Conservation (phyloP, 305 asterid genomes). For the Coffea humblotiana region DNA sequence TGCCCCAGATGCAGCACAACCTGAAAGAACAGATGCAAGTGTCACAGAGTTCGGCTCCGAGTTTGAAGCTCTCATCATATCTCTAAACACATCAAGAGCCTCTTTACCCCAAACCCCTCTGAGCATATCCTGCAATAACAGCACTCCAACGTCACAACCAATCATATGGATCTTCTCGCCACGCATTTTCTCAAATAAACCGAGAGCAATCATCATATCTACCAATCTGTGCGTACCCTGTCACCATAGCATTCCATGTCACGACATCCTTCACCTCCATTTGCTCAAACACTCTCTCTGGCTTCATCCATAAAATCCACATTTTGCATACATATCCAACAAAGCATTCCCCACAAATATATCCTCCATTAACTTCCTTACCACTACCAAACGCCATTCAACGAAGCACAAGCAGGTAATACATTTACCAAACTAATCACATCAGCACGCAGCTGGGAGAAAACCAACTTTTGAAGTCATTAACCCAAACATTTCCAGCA, state of each 20-base stretch:
- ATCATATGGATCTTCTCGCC: not conserved
- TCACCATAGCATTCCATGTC: not conserved
- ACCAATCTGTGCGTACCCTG: not conserved
- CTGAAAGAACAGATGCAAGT: not conserved
- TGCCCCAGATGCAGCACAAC: not conserved
- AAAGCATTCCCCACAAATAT: conserved; percentile 73
- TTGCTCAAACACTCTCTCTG: conserved; percentile 11
- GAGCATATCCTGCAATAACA: not conserved
- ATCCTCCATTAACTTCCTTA: conserved; percentile 4
- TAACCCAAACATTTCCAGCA: not conserved
- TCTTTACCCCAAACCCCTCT: conserved; percentile 1
- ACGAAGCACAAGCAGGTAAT: not conserved
- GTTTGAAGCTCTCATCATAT: not conserved
- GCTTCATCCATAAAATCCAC: conserved; percentile 36
- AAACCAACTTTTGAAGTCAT: not conserved
- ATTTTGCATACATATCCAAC: conserved; percentile 89
- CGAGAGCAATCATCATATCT: not conserved
- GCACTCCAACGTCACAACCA: not conserved
- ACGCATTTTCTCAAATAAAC: not conserved
- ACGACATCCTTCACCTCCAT: not conserved
- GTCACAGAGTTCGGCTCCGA: not conserved
- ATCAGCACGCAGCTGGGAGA: not conserved
- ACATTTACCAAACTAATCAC: not conserved
- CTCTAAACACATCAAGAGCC: not conserved
- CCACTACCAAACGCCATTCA: not conserved